Conservation (phyloP, 371 early-diverging fungal species). For the Syncephalastrum racemosum region DNA sequence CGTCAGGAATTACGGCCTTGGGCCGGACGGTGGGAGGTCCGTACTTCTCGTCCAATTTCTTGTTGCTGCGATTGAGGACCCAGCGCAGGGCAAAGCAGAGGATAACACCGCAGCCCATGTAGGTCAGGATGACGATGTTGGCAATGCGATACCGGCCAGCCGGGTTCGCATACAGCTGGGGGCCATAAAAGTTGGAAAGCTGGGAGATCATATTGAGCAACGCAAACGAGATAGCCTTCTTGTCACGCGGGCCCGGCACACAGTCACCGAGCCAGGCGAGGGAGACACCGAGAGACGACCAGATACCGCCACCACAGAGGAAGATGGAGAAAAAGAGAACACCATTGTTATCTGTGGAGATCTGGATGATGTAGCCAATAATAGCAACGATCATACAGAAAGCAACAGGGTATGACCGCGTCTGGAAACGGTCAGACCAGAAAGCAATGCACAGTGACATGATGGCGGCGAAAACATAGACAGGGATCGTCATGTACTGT, state of each 20-base stretch:
- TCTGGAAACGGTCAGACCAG: conserved; percentile 13
- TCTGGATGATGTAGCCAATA: conserved; percentile 14
- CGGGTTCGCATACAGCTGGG: conserved; percentile 16
- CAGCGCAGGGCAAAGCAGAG: conserved; percentile 17
- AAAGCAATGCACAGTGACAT: conserved; percentile 11
- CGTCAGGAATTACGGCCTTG: conserved; percentile 14
- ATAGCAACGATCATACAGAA: conserved; percentile 14
- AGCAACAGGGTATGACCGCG: conserved; percentile 7
- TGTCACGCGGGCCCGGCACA: conserved; percentile 15
- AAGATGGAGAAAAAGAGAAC: conserved; percentile 16
- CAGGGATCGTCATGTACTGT: conserved; percentile 21
- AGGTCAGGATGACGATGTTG: conserved; percentile 18
- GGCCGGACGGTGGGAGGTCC: conserved; percentile 7
- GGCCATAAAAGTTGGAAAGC: conserved; percentile 19
- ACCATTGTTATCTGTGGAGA: conserved; percentile 9
- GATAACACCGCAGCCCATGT: conserved; percentile 13
- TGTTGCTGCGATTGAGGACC: conserved; percentile 9
- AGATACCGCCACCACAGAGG: conserved; percentile 20
- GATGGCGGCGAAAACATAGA: conserved; percentile 15
- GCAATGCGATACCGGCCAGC: conserved; percentile 13
- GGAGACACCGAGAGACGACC: conserved; percentile 18
- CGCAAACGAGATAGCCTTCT: conserved; percentile 16
- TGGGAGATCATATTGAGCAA: conserved; percentile 17
- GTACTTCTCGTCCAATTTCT: conserved; percentile 11
- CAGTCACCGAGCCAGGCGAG: conserved; percentile 20